Percentiles rank a stretch among this genome's conserved stretches.
Conservation (phyloP, 1,139 yeast genomes). For the Yamadazyma atmosphaerica region DNA sequence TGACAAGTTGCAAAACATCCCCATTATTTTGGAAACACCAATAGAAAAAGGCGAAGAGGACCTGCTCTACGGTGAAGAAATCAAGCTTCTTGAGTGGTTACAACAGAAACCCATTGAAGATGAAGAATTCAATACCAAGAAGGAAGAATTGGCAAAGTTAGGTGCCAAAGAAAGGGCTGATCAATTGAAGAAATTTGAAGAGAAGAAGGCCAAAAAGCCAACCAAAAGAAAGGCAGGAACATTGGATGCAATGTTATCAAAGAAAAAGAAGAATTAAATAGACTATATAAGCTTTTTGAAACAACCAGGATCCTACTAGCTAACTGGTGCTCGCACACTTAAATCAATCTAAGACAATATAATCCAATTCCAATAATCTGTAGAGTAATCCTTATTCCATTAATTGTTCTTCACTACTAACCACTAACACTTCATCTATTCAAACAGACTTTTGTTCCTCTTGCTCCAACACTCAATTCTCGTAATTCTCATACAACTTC, state of each 20-base stretch:
- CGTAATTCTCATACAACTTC: no score
- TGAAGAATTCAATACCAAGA: constrained; percentile 51
- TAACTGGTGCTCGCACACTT: not conserved
- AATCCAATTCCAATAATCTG: no score
- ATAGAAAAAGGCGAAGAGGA: constrained; percentile 56
- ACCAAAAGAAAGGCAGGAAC: constrained; percentile 21
- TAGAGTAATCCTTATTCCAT: no score
- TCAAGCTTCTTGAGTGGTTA: constrained; percentile 72
- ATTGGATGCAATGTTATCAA: constrained; percentile 21
- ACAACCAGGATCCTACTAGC: not conserved
- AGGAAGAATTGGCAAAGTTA: constrained; percentile 47
- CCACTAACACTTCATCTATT: no score
- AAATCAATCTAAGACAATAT: no score
- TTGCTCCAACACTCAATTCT: no score
- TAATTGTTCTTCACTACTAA: no score
- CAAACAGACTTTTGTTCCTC: no score
- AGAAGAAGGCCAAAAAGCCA: constrained; percentile 21
- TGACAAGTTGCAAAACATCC: constrained; percentile 59
- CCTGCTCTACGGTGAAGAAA: constrained; percentile 73
- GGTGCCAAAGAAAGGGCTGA: constrained; percentile 63
- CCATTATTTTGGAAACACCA: constrained; percentile 91
- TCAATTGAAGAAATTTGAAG: constrained; percentile 43
- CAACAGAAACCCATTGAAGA: constrained; percentile 56
- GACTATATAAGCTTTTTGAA: not conserved
- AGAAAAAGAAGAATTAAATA: constrained; percentile 14